Percentiles rank a stretch among this genome's conserved stretches.
Conservation (phyloP, 1,139 yeast species). For the Zygoascus meyerae region DNA sequence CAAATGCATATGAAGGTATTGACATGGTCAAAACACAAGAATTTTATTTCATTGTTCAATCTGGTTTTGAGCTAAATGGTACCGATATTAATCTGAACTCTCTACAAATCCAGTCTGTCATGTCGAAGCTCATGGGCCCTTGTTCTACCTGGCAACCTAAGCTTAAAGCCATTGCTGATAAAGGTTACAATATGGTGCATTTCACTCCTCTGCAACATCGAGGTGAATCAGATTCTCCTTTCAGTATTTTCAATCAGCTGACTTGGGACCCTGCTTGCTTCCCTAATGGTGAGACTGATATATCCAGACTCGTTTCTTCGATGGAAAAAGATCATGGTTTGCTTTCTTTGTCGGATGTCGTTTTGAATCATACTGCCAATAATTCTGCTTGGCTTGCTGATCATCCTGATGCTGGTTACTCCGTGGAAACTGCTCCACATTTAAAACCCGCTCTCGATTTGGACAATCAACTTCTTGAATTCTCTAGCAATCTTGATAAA, state of each 20-base stretch:
- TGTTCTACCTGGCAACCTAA: slow-evolving; percentile 56
- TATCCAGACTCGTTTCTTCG: slow-evolving; percentile 41
- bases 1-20: slow-evolving; percentile 3
- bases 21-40: slow-evolving; percentile 40
- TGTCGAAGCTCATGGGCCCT: slow-evolving; percentile 89
- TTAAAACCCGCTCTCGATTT: slow-evolving; percentile 76
- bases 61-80: slow-evolving; percentile 56
- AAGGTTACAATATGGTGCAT: slow-evolving; percentile 93
- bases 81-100: slow-evolving; percentile 65
- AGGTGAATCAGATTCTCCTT: slow-evolving; percentile 88
- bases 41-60: slow-evolving; percentile 76
- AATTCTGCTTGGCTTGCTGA: slow-evolving; percentile 80
- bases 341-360: slow-evolving; percentile 82
- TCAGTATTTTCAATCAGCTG: slow-evolving; percentile 83
- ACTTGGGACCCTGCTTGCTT: slow-evolving; percentile 65
- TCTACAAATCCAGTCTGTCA: slow-evolving; percentile 77
- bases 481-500: slow-evolving; percentile 48
- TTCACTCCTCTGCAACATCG: slow-evolving; percentile 89
- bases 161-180: slow-evolving; percentile 54
- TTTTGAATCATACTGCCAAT: slow-evolving; percentile 90
- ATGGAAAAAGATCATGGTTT: slow-evolving; percentile 55
- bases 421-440: slow-evolving; percentile 83
- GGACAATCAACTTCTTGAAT: slow-evolving; percentile 61
- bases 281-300: slow-evolving; percentile 42
- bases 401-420: slow-evolving; percentile 90